Conservation (phyloP, 1,284 basidiomycete species). For the Trametes hirsuta region DNA sequence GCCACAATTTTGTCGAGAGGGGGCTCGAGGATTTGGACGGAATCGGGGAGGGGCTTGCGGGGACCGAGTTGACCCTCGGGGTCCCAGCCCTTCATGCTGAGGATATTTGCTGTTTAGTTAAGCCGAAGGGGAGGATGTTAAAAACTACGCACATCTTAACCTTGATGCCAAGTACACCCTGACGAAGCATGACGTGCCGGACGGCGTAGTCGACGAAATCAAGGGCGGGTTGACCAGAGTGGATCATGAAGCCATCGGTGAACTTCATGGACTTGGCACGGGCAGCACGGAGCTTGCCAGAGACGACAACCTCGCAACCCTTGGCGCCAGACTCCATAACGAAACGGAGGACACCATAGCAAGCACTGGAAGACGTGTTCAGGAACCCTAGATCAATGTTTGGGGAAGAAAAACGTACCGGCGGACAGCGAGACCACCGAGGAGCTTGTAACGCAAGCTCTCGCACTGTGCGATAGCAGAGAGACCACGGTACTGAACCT, state of each 20-base stretch:
- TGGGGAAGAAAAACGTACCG: slow-evolving; percentile 53
- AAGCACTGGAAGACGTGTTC: slow-evolving; percentile 65
- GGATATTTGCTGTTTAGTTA: slow-evolving; percentile 14
- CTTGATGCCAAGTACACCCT: slow-evolving; percentile 99
- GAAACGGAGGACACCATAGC: slow-evolving; percentile 99
- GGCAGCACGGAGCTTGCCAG: slow-evolving; percentile 99
- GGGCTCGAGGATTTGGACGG: slow-evolving; percentile 89
- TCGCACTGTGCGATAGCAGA: slow-evolving; percentile 99
- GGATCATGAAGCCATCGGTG: slow-evolving; percentile 99
- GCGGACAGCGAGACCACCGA: slow-evolving; percentile 99
- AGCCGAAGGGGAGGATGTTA: neutral
- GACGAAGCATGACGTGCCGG: slow-evolving; percentile 97
- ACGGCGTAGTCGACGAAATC: slow-evolving; percentile 99
- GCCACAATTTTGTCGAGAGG: slow-evolving; percentile 79
- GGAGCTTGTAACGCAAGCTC: slow-evolving; percentile 98
- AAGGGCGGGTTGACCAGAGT: slow-evolving; percentile 97
- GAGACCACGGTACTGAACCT: slow-evolving; percentile 98
- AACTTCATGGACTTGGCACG: slow-evolving; percentile 99
- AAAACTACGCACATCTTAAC: slow-evolving; percentile 88
- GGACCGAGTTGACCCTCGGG: slow-evolving; percentile 90
- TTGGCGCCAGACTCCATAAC: slow-evolving; percentile 99
- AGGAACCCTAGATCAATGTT: neutral
- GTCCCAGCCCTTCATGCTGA: slow-evolving; percentile 96
- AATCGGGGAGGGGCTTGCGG: slow-evolving; percentile 94
- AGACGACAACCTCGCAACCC: slow-evolving; percentile 99